Percentiles rank a stretch among this genome's conserved stretches.
Evolutionary conservation across 1,284 basidiomycete species (phyloP).

Genomic region (Porodaedalea pini): DNA sequence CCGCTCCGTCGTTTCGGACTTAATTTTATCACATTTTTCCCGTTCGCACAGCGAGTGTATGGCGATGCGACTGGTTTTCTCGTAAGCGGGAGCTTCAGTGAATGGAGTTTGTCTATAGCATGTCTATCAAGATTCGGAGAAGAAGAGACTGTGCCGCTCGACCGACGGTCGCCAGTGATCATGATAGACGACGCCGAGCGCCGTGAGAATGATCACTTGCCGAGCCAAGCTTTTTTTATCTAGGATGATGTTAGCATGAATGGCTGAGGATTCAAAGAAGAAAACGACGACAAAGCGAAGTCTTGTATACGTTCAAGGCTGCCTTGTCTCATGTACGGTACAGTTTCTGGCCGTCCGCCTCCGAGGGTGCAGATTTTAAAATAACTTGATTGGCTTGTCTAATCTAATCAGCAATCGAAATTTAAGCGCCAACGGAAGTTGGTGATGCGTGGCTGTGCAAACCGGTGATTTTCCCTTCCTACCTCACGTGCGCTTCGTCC

Average conservation of each 20-base stretch:
- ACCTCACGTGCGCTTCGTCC: background rate
- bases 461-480: background rate
- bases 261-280: too few species aligned
- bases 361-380: background rate
- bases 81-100: background rate
- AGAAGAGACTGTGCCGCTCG: background rate
- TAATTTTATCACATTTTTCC: background rate
- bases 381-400: background rate
- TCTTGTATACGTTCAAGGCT: too few species aligned
- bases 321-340: too few species aligned
- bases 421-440: background rate
- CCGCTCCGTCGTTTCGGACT: conserved; percentile 1
- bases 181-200: background rate
- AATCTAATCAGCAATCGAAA: background rate
- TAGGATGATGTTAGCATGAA: too few species aligned
- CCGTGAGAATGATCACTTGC: background rate
- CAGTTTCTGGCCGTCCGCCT: too few species aligned
- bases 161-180: background rate
- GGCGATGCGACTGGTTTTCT: background rate
- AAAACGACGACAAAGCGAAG: too few species aligned
- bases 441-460: background rate
- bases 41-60: background rate
- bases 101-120: background rate
- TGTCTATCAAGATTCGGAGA: background rate
- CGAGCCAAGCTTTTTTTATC: too few species aligned